phyloP scores from a whole-genome alignment of 805 yeast species.

The Jamesozyma gamospora region DNA sequence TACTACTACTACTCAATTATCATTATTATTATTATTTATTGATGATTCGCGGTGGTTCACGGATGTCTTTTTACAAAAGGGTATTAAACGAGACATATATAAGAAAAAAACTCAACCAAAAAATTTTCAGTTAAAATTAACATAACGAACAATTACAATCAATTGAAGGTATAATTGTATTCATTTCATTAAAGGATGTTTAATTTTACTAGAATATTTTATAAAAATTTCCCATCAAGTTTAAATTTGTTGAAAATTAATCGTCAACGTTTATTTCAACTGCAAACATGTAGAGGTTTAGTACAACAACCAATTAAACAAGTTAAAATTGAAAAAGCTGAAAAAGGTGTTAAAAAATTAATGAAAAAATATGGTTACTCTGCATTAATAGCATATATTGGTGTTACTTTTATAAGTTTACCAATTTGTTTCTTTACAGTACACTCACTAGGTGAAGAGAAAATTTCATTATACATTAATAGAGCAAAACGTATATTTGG shows the following conservation, averaged over 20 bases:
- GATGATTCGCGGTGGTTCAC: no score
- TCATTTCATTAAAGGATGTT: no score
- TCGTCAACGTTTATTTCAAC: not conserved
- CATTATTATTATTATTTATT: no score
- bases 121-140: no score
- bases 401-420: slow-evolving; percentile 62
- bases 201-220: not conserved
- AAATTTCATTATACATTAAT: slow-evolving; percentile 58
- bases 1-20: no score
- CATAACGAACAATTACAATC: no score
- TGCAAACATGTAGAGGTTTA: not conserved
- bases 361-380: slow-evolving; percentile 84
- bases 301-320: not conserved
- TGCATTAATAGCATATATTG: slow-evolving; percentile 77
- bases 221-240: not conserved
- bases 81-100: no score
- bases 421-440: slow-evolving; percentile 78
- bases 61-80: no score
- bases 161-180: no score
- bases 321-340: not conserved
- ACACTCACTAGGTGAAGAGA: slow-evolving; percentile 80
- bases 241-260: not conserved
- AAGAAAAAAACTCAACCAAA: no score
- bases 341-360: slow-evolving; percentile 42
- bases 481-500: slow-evolving; percentile 54